Base-by-base conservation (phyloP, 2,329 filamentous ascomycete species). In the Pseudomassariella vexata region DNA sequence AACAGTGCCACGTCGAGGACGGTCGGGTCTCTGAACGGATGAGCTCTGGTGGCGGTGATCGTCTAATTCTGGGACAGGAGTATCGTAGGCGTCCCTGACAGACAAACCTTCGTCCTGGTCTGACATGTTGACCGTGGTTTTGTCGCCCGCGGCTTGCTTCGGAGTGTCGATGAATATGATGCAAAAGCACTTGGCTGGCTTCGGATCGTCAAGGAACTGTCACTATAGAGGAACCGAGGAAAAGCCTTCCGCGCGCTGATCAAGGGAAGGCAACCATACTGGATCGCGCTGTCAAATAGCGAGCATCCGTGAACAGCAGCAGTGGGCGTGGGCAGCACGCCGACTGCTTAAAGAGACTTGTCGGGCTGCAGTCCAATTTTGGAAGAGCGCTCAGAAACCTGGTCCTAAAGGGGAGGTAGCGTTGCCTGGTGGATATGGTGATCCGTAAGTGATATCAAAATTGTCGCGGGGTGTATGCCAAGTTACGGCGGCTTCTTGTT, bases 401-500 rank as follows among this genome's bases (percentile, higher is more conserved):
- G 20, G 9, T 21, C 19, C 10, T 30, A n/a, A n/a, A n/a, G n/a
- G n/a, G n/a, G n/a, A n/a, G n/a, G n/a, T 22, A 9, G 9, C 14
- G 30, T 32, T 10, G 22, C 22, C 23, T 24, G 24, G 21, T 22
- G 16, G 23, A 24, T 18, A 21, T 29, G 27, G 27, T 21, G 17
- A 16, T 14, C 32, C 23, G 30, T 35, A 21, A 20, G 16, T 19
- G 35, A 33, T 49, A 48, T 52, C 57, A 61, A 57, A 56, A 53
- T 40, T 21, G 36, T 18, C 23, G 21, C 30, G 20, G 9, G 39
- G 38, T 37, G 35, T 44, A 46, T 47, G 61, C 50, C 71, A 63
- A 90, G 68, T 95, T 96, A 96, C 74, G 90, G 90, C 61, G 92
- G 90, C 69, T 94, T 90, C 73, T 88, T 92, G 73, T 92, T 86